Evolutionary conservation across 179 eudicot genomes (phyloP), one percentile per base, ranked within the genome.

Genomic region (Drosera spatulata): DNA sequence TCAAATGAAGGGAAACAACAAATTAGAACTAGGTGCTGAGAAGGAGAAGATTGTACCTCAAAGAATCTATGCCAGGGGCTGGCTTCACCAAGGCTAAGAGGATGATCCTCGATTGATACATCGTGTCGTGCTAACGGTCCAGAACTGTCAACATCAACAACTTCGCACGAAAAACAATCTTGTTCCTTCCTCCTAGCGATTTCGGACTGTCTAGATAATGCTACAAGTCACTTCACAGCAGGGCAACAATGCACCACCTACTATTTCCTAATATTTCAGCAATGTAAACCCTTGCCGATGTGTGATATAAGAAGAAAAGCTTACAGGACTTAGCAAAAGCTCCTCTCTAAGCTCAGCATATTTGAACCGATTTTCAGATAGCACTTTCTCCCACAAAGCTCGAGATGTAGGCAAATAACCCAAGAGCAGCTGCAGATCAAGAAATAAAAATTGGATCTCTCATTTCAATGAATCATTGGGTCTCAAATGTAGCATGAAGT

Each of bases 31-130:
- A 53, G 14, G 55, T 42, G 2, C 48, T 11, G 39, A 58, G 52
- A 56, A 41, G 40, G 58, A 53, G 49, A 53, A 58, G 55, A 13
- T 41, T 11, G 2, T 43, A 76, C 85, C 81, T 85, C 80, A 61
- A 85, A 85, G 66, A 71, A 82, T 59, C 70, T 78, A 64, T 82
- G 73, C 85, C 91, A 85, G 13, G 44, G 76, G 59, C 88, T 85
- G 42, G 81, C 61, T 63, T 82, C 76, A 12, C 79, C 80, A 41
- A 70, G 67, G 75, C 72, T 79, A 44, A 85, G 77, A 22, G 87
- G 87, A 56, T 82, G 91, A 70, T 85, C 87, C 60, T 82, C 81
- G 53, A 59, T 60, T n/a, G 91, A 71, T 46, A 84, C 70, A 43
- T 75, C 67, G 3, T 73, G 80, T 51, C 85, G 64, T 66, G 66